phyloP scores from a whole-genome alignment of 2,329 filamentous ascomycete species.

The Fusarium begoniae region DNA sequence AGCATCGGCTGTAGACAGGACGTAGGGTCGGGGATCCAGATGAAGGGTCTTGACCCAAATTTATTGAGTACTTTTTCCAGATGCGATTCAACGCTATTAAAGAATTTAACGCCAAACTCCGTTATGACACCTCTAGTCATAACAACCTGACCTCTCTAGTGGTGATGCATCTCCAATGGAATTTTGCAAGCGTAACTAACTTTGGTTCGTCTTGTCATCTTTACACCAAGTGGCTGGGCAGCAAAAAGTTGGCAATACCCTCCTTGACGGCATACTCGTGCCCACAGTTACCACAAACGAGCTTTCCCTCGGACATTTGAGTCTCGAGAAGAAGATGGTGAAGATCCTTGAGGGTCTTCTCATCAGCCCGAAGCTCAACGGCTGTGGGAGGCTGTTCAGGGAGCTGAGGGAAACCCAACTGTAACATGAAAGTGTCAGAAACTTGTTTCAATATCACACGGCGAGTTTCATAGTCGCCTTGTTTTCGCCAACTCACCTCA shows the following conservation, averaged over 20 bases:
- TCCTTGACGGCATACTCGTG: conserved; percentile 96
- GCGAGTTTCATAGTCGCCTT: neutral
- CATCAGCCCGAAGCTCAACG: conserved; percentile 70
- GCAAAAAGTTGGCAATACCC: conserved; percentile 94
- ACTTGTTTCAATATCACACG: neutral
- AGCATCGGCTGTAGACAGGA: conserved; percentile 33
- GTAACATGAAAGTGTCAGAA: conserved; percentile 8
- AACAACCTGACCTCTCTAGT: neutral
- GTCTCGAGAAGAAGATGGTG: conserved; percentile 89
- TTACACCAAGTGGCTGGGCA: conserved; percentile 88
- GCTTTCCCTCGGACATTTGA: conserved; percentile 84
- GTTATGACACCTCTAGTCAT: conserved; percentile 18
- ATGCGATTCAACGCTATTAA: conserved; percentile 22
- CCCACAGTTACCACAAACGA: conserved; percentile 90
- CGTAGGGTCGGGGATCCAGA: conserved; percentile 16
- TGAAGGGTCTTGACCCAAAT: conserved; percentile 11
- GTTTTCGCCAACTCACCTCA: conserved; percentile 66
- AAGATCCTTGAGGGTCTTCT: conserved; percentile 78
- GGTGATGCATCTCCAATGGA: neutral
- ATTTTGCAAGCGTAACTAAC: neutral
- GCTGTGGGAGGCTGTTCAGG: conserved; percentile 70
- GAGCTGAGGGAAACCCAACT: conserved; percentile 83
- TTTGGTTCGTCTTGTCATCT: neutral
- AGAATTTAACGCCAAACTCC: conserved; percentile 42
- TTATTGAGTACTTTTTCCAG: conserved; percentile 23